Conservation (phyloP, 768 basidiomycete species). For the Pleurotus ostreatus region DNA sequence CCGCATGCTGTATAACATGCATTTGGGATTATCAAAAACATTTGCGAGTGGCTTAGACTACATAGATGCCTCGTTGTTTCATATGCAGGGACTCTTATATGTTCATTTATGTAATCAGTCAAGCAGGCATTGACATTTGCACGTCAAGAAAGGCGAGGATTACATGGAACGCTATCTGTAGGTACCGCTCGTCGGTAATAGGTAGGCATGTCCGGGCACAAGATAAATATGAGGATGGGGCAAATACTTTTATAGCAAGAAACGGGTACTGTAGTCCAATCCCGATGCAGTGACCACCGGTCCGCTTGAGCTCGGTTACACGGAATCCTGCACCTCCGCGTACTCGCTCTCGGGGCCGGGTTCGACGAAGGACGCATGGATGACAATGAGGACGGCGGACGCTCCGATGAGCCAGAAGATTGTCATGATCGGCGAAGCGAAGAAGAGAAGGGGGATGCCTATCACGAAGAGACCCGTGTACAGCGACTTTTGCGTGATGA, state of each 20-base stretch:
- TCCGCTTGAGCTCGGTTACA: conserved; percentile 28
- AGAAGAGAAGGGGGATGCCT: conserved; percentile 84
- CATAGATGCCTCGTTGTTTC: too few species aligned
- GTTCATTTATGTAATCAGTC: too few species aligned
- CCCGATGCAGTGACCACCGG: too few species aligned
- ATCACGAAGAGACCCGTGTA: conserved; percentile 89
- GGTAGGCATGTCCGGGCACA: background rate
- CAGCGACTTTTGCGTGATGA: conserved; percentile 85
- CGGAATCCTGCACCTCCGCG: conserved; percentile 66
- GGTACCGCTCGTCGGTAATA: too few species aligned
- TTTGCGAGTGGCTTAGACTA: too few species aligned
- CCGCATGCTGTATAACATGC: conserved; percentile 8
- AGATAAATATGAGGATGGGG: background rate
- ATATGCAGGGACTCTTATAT: too few species aligned
- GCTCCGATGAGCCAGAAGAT: conserved; percentile 96
- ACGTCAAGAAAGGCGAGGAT: too few species aligned
- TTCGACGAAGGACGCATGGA: conserved; percentile 85
- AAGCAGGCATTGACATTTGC: too few species aligned
- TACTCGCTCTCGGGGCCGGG: conserved; percentile 97
- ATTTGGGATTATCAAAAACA: background rate
- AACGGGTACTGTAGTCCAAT: too few species aligned
- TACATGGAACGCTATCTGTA: too few species aligned
- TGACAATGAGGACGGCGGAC: conserved; percentile 78
- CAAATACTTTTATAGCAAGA: too few species aligned
- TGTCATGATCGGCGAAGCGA: conserved; percentile 69